A percentile compares a stretch with the other conserved stretches of the same genome.
Conservation (phyloP, 2,329 filamentous ascomycete genomes). For the Xylaria sp. region DNA sequence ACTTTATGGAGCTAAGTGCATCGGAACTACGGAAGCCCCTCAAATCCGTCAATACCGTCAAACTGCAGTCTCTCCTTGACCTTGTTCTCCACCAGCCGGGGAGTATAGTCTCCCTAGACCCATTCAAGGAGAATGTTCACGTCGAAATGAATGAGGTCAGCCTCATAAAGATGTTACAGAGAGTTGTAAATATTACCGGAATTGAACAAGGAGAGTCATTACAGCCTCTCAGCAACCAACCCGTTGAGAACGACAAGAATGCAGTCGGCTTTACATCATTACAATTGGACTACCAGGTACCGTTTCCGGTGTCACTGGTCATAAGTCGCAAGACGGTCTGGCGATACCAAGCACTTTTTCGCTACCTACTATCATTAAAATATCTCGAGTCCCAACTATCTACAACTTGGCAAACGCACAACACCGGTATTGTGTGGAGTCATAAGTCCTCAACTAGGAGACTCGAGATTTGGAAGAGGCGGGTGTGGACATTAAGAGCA, state of each 20-base stretch:
- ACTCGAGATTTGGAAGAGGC: conserved; percentile 91
- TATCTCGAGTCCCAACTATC: conserved; percentile 90
- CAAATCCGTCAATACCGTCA: conserved; percentile 88
- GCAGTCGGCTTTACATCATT: conserved; percentile 92
- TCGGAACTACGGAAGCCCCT: conserved; percentile 92
- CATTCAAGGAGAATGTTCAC: conserved; percentile 98
- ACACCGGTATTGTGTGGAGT: conserved; percentile 82
- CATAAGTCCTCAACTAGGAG: conserved; percentile 78
- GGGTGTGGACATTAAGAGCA: conserved; percentile 89
- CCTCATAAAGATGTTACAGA: conserved; percentile 92
- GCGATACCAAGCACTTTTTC: conserved; percentile 94
- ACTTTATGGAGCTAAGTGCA: conserved; percentile 91
- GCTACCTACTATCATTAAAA: conserved; percentile 88
- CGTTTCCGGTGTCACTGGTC: conserved; percentile 94
- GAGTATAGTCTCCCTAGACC: conserved; percentile 91
- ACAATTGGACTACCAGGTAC: conserved; percentile 92
- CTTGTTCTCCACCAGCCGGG: conserved; percentile 96
- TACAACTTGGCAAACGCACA: conserved; percentile 90
- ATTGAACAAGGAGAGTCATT: conserved; percentile 90
- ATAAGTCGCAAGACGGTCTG: conserved; percentile 97
- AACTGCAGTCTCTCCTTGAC: conserved; percentile 95
- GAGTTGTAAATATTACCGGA: conserved; percentile 95
- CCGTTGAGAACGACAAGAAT: conserved; percentile 83
- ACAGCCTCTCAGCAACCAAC: conserved; percentile 74
- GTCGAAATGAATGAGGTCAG: conserved; percentile 97